These are phyloP conservation scores for Trichomonascaceae sp. DNA, from an alignment of 1,139 yeast species.

Conservation along the genomic window DNA sequence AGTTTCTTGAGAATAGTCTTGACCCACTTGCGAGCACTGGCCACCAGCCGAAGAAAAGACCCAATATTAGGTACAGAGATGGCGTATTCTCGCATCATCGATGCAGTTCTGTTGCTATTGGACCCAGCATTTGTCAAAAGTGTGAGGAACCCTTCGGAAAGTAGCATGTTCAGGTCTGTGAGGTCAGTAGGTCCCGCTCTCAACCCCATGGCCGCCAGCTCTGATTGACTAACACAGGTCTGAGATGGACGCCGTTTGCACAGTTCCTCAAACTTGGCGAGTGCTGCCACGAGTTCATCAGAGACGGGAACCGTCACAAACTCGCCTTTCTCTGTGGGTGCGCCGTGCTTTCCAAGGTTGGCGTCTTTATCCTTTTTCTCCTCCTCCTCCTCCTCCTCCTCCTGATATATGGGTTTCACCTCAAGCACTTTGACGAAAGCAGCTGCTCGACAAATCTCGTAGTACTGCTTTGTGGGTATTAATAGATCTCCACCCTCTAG, in stretches of 20 bases:
- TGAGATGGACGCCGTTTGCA: constrained; percentile 17
- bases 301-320: neutral
- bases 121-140: constrained; percentile 17
- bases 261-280: constrained; percentile 17
- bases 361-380: no score
- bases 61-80: constrained; percentile 55
- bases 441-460: constrained; percentile 6
- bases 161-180: constrained; percentile 19
- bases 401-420: constrained; percentile 12
- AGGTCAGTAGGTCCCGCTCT: constrained; percentile 3
- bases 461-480: constrained; percentile 23
- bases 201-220: constrained; percentile 13
- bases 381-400: constrained; percentile 5
- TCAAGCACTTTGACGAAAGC: no score
- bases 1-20: constrained; percentile 29
- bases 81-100: constrained; percentile 34
- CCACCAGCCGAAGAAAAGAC: constrained; percentile 37
- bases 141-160: constrained; percentile 43
- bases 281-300: constrained; percentile 3
- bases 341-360: no score
- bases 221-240: constrained; percentile 26
- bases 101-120: constrained; percentile 28
- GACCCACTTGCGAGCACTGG: constrained; percentile 38
- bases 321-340: neutral
- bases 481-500: constrained; percentile 28